These are phyloP conservation scores for Neotropicomus parvogracilis DNA, from an alignment of 1,284 basidiomycete genomes.

Conservation along the genomic window DNA sequence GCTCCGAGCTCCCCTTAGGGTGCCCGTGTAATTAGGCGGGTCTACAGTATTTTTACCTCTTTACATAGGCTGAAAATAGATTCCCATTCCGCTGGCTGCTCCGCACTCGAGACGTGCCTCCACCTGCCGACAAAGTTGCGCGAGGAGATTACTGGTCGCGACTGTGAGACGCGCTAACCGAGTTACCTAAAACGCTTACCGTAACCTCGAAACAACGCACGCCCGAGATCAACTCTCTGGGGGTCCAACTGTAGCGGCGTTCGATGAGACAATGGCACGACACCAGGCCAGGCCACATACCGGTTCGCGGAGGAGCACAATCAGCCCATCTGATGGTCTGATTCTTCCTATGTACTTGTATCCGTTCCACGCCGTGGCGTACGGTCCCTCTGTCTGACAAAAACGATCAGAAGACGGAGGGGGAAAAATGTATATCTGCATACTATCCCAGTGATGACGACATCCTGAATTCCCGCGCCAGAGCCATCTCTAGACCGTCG, in stretches of 20 bases:
- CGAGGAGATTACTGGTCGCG: slow-evolving; percentile 41
- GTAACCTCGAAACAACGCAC: slow-evolving; percentile 46
- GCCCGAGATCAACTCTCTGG: slow-evolving; percentile 32
- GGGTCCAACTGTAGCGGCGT: slow-evolving; percentile 23
- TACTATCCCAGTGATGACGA: slow-evolving; percentile 52
- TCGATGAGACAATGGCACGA: neutral
- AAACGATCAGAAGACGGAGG: slow-evolving; percentile 9
- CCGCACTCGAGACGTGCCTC: slow-evolving; percentile 33
- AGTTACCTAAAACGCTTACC: slow-evolving; percentile 29
- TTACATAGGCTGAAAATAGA: slow-evolving; percentile 49
- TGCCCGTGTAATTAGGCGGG: neutral
- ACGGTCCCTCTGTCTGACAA: slow-evolving; percentile 43
- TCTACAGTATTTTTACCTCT: slow-evolving; percentile 21
- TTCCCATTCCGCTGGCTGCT: slow-evolving; percentile 43
- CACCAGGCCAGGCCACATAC: slow-evolving; percentile 32
- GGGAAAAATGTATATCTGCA: slow-evolving; percentile 15
- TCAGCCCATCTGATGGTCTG: slow-evolving; percentile 35
- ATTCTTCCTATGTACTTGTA: slow-evolving; percentile 34
- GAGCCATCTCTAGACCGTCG: slow-evolving; percentile 10
- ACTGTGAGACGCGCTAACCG: slow-evolving; percentile 8
- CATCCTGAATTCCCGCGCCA: slow-evolving; percentile 32
- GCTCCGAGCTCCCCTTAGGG: neutral
- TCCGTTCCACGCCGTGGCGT: slow-evolving; percentile 47
- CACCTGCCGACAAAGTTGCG: slow-evolving; percentile 51
- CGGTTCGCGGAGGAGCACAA: slow-evolving; percentile 38